Conservation (phyloP, 768 basidiomycete species). For the Panus rudis region DNA sequence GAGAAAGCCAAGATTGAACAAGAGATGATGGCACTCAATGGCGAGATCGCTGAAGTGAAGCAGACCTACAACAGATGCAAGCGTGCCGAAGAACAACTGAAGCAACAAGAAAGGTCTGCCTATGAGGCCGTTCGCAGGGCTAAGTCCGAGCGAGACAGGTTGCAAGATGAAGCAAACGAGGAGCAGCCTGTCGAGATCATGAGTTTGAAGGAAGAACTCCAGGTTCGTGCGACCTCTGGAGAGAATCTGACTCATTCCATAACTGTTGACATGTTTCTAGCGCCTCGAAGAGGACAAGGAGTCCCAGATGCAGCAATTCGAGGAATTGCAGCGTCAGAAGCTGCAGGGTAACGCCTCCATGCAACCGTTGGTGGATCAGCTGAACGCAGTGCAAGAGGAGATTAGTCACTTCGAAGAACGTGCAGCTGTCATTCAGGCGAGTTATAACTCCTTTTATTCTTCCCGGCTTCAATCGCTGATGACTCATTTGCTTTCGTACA, state of each 20-base stretch:
- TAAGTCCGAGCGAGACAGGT: conserved; percentile 29
- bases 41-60: no score
- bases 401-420: conserved; percentile 46
- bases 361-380: conserved; percentile 33
- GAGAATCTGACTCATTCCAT: background rate
- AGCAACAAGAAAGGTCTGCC: no score
- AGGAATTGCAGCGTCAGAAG: conserved; percentile 38
- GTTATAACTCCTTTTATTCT: conserved; percentile 13
- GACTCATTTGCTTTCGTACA: conserved; percentile 27
- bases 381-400: conserved; percentile 39
- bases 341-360: conserved; percentile 41
- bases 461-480: conserved; percentile 4
- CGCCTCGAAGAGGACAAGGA: conserved; percentile 49
- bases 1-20: conserved; percentile 33
- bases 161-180: conserved; percentile 60
- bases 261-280: conserved; percentile 36
- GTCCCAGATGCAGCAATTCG: conserved; percentile 40
- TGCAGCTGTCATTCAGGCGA: conserved; percentile 38
- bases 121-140: no score
- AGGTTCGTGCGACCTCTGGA: conserved; percentile 30
- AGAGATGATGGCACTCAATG: no score
- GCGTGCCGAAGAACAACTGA: no score
- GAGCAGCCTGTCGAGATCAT: conserved; percentile 61
- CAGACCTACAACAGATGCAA: no score
- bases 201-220: conserved; percentile 46